Evolutionary conservation across 306 rosid species (phyloP), one percentile per base, ranked within the genome.

Genomic region (Dalbergia cochinchinensis): DNA sequence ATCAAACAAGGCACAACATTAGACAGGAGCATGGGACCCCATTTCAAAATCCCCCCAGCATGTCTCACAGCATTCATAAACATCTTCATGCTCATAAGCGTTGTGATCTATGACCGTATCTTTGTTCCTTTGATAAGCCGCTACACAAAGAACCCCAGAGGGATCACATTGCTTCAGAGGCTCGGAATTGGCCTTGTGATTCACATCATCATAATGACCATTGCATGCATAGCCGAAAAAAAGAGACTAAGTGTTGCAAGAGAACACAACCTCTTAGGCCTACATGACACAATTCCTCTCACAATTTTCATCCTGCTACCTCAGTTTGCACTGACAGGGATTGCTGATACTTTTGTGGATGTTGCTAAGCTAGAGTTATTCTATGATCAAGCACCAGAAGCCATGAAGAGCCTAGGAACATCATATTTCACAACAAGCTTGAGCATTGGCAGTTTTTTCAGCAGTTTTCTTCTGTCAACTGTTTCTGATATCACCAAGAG

Each of bases 371-470:
- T 94, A 5, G 98, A 94, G 82, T 85, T 92, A 18, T 94, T 94
- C 78, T 94, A 91, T 57, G 96, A 90, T 79, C 97, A 94, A 69
- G 96, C 98, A 19, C 98, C 98, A 6, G 84, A 83, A 69, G 74
- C 88, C 60, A 89, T 92, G 96, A 92, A 94, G 65, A 94, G 98
- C 78, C 73, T 94, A 12, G 97, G 98, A 22, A 86, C 98, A 14
- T 87, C 94, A 5, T 92, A 85, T 78, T 90, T 73, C 81, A 81
- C 90, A 0, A 94, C 86, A 44, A 89, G 91, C 76, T 16, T 88
- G 73, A 94, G 97, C 15, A 80, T 89, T 47, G 97, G 98, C 63
- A 71, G 69, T 44, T 90, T 92, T 44, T 80, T 89, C 0, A 92
- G 89, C 55, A 86, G 84, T 76, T 88, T 88, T 55, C 33, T 94